Evolutionary conservation across 176 grass and related monocot species (phyloP), one percentile per base, ranked within the genome.

Genomic region (Oryza brachyantha): DNA sequence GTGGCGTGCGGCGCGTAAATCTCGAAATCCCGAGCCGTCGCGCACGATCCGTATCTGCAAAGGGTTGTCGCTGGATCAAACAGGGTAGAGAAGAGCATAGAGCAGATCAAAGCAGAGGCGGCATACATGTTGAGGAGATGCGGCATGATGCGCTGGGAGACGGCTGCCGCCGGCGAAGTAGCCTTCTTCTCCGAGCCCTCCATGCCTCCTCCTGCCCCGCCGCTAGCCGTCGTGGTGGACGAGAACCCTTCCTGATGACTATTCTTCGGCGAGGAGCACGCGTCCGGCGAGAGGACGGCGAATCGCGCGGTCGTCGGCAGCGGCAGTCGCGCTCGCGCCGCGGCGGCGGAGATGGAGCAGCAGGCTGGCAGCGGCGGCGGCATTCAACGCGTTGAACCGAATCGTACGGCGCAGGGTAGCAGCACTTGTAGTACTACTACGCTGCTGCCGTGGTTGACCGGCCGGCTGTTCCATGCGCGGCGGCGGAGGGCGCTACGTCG

Each of bases 101-200:
- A n/a, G n/a, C n/a, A n/a, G n/a, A n/a, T n/a, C n/a, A n/a, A n/a
- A 17, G 37, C 3, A 39, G 38, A 13, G 7, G 37, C 1, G 8
- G 7, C 48, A 21, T 29, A 81, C 85, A 87, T 66, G 79, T 87
- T 82, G 79, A 87, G 85, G 58, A 87, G 73, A 35, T 87, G 85
- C 21, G 85, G 85, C 79, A 87, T 28, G 85, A 87, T 82, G 64
- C 43, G 34, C 4, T 72, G 66, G 2, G 79, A 52, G 42, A 78
- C 48, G 45, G 45, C 0, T 12, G 28, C 0, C 35, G 72, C 17
- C 35, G 9, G 0, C 19, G 46, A 1, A 4, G 43, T 14, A 2
- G 22, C 5, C 68, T 13, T 54, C 1, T 13, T 17, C 42, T 36
- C 5, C 31, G 14, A 27, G 9, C 1, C 69, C 5, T 3, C 43